Evolutionary conservation across 257 asterid species (phyloP).

Genomic region (Gynochthodes officinalis): DNA sequence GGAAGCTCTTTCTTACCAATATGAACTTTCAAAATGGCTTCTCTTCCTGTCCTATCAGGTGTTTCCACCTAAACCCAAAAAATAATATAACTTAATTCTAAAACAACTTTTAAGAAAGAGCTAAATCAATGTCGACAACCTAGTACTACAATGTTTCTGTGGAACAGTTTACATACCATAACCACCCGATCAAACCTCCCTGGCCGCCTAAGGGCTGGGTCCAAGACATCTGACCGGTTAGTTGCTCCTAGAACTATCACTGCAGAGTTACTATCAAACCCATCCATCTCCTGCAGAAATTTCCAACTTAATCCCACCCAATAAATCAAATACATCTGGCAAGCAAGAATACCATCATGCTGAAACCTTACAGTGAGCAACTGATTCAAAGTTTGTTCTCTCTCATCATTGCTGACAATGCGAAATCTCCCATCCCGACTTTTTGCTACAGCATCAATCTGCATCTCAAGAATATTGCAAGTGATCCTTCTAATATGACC

Average conservation of each 20-base stretch:
- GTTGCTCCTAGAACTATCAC: constrained; percentile 99
- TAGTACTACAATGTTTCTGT: constrained; percentile 8
- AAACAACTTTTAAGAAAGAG: constrained; percentile 15
- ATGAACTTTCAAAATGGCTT: constrained; percentile 90
- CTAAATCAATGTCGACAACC: constrained; percentile 6
- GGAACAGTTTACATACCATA: constrained; percentile 43
- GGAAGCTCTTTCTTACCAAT: constrained; percentile 92
- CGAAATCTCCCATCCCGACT: constrained; percentile 97
- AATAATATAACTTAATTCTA: constrained; percentile 16
- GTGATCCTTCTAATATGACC: background rate
- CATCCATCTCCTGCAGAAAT: constrained; percentile 94
- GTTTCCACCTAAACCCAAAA: constrained; percentile 74
- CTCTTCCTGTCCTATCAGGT: constrained; percentile 96
- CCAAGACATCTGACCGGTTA: constrained; percentile 93
- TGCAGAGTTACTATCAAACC: constrained; percentile 96
- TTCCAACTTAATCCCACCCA: constrained; percentile 23
- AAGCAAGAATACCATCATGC: constrained; percentile 11
- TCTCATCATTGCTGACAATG: constrained; percentile 91
- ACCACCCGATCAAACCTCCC: constrained; percentile 99
- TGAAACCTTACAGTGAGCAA: constrained; percentile 79
- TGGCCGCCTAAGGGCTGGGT: constrained; percentile 98
- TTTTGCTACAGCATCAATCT: constrained; percentile 99
- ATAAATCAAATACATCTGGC: constrained; percentile 9
- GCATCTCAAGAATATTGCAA: constrained; percentile 29
- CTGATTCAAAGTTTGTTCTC: constrained; percentile 97